Conservation (phyloP, 1,284 basidiomycete genomes). For the Fomitopsis pinicola region DNA sequence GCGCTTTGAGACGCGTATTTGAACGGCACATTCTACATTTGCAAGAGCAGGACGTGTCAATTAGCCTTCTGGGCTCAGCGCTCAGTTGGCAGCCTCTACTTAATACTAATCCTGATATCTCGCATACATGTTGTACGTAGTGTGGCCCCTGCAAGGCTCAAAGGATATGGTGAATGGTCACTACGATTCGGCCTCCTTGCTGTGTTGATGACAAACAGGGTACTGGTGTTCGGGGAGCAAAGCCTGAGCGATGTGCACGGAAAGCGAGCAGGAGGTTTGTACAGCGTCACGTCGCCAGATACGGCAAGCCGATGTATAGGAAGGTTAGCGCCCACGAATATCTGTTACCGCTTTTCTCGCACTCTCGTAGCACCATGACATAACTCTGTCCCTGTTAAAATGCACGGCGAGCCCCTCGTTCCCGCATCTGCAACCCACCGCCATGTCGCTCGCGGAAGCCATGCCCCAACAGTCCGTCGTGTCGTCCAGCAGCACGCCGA, state of each 20-base stretch:
- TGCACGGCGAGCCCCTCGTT: background rate
- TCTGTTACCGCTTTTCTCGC: background rate
- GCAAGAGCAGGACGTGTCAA: no score
- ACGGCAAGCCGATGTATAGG: background rate
- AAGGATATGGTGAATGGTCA: no score
- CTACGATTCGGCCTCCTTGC: no score
- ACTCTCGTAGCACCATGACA: background rate
- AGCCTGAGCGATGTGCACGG: background rate
- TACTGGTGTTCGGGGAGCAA: background rate
- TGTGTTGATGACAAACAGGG: no score
- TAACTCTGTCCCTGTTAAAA: background rate
- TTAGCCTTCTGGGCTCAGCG: no score
- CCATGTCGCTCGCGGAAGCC: conserved; percentile 9
- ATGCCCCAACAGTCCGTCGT: conserved; percentile 2
- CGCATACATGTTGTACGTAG: no score
- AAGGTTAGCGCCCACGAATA: background rate
- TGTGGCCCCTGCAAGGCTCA: no score
- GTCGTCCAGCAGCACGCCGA: background rate
- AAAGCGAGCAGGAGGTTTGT: background rate
- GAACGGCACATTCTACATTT: no score
- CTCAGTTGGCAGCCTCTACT: no score
- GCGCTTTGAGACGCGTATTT: no score
- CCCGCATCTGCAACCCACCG: background rate
- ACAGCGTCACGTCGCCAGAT: background rate
- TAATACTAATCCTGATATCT: no score